These are phyloP conservation scores for Cinnamomum micranthum DNA, from an alignment of 164 flowering plant genomes.

Conservation along the genomic window DNA sequence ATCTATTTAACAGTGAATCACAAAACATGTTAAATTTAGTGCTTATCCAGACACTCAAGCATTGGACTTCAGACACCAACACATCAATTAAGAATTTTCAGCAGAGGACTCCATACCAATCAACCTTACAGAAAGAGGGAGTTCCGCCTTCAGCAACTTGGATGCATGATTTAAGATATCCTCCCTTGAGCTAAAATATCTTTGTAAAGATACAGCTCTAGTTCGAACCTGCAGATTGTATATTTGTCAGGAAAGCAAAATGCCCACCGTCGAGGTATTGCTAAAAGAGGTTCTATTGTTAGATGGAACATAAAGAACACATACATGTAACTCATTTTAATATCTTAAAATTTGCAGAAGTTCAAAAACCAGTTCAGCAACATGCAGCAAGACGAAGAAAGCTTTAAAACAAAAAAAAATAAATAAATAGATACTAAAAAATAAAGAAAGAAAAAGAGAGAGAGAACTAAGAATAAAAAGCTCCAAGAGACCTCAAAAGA, in stretches of 20 bases:
- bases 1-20: no score
- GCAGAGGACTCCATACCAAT: conserved; percentile 52
- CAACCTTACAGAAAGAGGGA: conserved; percentile 78
- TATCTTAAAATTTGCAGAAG: not conserved
- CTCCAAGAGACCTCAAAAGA: conserved; percentile 73
- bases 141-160: conserved; percentile 90
- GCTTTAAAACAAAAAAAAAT: no score
- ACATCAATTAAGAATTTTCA: not conserved
- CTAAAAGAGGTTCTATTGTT: not conserved
- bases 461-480: conserved; percentile 1
- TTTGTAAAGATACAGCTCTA: conserved; percentile 78
- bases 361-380: not conserved
- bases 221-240: conserved; percentile 60
- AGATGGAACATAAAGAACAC: not conserved
- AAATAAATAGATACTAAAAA: not conserved
- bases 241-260: conserved; percentile 2
- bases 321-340: not conserved
- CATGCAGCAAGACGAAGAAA: not conserved
- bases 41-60: no score
- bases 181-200: conserved; percentile 55
- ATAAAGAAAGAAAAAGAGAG: not conserved
- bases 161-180: conserved; percentile 75
- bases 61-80: not conserved
- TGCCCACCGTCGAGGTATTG: not conserved
- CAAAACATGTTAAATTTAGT: no score